A percentile compares a stretch with the other conserved stretches of the same genome.
phyloP scores from a whole-genome alignment of 331 rosid genomes.

The Malus hybrid region DNA sequence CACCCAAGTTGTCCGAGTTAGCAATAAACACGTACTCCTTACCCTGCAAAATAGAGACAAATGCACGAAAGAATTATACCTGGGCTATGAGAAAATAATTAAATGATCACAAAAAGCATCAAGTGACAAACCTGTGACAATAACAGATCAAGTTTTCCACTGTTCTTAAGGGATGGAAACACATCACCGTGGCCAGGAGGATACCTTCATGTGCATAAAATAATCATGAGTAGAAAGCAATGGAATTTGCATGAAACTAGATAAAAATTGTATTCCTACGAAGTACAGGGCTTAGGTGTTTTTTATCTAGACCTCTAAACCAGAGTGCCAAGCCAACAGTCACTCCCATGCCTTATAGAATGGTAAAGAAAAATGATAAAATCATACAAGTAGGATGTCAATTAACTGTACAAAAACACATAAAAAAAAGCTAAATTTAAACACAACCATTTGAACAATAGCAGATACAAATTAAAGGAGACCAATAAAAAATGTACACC shows the following conservation, averaged over 20 bases:
- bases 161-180: slow-evolving; percentile 77
- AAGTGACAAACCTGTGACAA: slow-evolving; percentile 60
- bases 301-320: neutral
- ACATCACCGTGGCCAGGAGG: slow-evolving; percentile 99
- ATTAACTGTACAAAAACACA: neutral
- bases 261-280: neutral
- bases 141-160: slow-evolving; percentile 85
- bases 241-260: neutral
- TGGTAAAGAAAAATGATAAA: too few species aligned
- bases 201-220: slow-evolving; percentile 48
- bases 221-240: neutral
- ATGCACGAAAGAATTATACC: slow-evolving; percentile 1
- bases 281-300: neutral
- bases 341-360: neutral
- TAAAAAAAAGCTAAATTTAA: neutral
- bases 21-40: slow-evolving; percentile 88
- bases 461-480: too few species aligned
- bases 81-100: neutral
- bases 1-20: slow-evolving; percentile 96
- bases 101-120: slow-evolving; percentile 17
- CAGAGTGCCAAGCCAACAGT: neutral
- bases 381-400: neutral
- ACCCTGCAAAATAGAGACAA: slow-evolving; percentile 50
- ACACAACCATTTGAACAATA: too few species aligned
- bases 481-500: neutral